These are phyloP conservation scores for Suillus paluster DNA, from an alignment of 768 basidiomycete genomes.

Conservation along the genomic window DNA sequence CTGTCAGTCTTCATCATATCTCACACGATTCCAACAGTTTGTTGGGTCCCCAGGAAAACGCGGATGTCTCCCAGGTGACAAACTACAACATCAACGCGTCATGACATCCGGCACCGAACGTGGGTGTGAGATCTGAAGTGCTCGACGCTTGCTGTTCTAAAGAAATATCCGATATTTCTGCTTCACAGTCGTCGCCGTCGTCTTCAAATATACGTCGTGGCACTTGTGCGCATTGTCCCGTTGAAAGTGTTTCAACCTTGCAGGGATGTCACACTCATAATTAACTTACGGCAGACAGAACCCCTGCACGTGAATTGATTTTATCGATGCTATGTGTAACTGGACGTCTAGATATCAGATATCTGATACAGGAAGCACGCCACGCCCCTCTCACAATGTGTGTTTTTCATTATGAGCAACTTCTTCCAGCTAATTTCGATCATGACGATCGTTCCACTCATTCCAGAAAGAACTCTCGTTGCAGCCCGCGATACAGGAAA, in stretches of 20 bases:
- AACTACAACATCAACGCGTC: neutral
- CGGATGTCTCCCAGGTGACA: slow-evolving; percentile 1
- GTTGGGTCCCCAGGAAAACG: neutral
- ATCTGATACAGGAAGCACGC: neutral
- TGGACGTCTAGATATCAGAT: neutral
- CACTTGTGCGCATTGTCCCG: no score
- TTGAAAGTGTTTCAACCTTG: no score
- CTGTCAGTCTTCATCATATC: neutral
- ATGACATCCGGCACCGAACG: neutral
- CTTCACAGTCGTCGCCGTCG: neutral
- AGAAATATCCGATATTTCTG: neutral
- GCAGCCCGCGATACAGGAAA: neutral
- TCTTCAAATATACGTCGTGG: neutral
- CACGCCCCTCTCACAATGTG: slow-evolving; percentile 1
- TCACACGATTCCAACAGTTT: slow-evolving; percentile 1
- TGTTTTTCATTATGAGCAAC: neutral
- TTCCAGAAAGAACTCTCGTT: neutral
- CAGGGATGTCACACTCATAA: neutral
- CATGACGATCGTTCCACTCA: neutral
- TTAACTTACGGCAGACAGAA: neutral
- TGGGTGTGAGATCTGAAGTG: neutral
- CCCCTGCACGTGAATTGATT: slow-evolving; percentile 1
- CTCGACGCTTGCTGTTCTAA: neutral
- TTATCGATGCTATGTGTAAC: neutral
- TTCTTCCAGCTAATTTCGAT: slow-evolving; percentile 3